These are phyloP conservation scores for Echinosophora koreensis DNA, from an alignment of 306 rosid species.

Conservation along the genomic window DNA sequence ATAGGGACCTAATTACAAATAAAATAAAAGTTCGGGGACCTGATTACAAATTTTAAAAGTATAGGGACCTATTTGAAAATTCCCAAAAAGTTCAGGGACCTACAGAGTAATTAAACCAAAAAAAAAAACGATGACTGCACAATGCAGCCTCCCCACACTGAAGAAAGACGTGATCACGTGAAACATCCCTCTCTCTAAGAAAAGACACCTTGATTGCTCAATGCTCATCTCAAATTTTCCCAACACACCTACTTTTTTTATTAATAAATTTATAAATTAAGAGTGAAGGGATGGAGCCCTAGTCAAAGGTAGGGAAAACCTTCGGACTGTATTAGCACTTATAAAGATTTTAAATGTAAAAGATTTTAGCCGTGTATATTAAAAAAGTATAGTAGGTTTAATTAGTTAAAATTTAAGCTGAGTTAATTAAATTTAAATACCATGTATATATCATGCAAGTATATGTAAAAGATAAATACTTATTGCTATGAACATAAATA, in stretches of 20 bases:
- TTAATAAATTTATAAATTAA: no score
- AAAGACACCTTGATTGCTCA: neutral
- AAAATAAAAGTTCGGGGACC: no score
- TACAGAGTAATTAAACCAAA: no score
- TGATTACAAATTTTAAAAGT: no score
- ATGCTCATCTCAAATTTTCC: neutral
- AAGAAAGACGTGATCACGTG: neutral
- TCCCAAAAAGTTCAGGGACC: no score
- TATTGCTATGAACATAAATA: neutral
- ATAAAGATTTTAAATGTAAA: no score
- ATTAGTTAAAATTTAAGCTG: neutral
- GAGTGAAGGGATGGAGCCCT: no score
- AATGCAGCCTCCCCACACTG: constrained; percentile 11
- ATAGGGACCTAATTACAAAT: no score
- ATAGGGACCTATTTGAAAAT: no score
- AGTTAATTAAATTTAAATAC: neutral
- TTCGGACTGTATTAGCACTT: no score
- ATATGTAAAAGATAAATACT: neutral
- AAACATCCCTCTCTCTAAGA: neutral
- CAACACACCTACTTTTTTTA: neutral
- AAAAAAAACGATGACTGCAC: neutral
- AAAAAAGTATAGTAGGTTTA: neutral
- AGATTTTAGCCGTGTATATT: neutral
- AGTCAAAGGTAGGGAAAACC: no score
- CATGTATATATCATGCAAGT: no score